Conservation (phyloP, 306 rosid species). For the Oxytropis ochrocephala region DNA sequence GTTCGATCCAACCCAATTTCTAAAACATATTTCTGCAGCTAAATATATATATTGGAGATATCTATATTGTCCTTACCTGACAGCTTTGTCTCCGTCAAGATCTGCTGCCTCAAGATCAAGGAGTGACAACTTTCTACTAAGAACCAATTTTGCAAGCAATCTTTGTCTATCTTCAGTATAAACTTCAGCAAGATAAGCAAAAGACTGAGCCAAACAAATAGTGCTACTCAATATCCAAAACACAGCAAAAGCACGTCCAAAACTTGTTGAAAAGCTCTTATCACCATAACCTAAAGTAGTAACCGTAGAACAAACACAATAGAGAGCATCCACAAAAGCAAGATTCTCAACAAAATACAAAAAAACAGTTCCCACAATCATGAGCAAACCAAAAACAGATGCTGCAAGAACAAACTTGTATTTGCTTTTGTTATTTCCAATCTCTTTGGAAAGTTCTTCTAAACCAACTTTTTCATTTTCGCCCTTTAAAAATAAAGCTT, state of each 20-base stretch:
- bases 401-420: constrained; percentile 50
- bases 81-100: constrained; percentile 67
- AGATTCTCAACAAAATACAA: constrained; percentile 46
- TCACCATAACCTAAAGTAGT: constrained; percentile 90
- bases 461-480: constrained; percentile 21
- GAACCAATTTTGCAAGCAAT: constrained; percentile 47
- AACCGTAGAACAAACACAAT: constrained; percentile 77
- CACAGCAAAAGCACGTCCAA: constrained; percentile 67
- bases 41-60: no score
- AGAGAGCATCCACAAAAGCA: constrained; percentile 54
- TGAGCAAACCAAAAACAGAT: constrained; percentile 32
- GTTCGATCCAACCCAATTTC: no score
- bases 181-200: constrained; percentile 66
- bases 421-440: constrained; percentile 35
- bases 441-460: constrained; percentile 42
- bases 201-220: constrained; percentile 67
- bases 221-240: constrained; percentile 82
- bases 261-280: constrained; percentile 57
- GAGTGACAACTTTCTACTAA: constrained; percentile 40
- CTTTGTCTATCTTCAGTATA: constrained; percentile 63
- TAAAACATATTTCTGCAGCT: no score
- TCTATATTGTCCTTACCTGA: constrained; percentile 35
- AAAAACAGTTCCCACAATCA: constrained; percentile 46
- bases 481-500: constrained; percentile 34
- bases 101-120: constrained; percentile 79